Evolutionary conservation across 208 protist species (phyloP).

Genomic region (Trypanosomatidae sp.): DNA sequence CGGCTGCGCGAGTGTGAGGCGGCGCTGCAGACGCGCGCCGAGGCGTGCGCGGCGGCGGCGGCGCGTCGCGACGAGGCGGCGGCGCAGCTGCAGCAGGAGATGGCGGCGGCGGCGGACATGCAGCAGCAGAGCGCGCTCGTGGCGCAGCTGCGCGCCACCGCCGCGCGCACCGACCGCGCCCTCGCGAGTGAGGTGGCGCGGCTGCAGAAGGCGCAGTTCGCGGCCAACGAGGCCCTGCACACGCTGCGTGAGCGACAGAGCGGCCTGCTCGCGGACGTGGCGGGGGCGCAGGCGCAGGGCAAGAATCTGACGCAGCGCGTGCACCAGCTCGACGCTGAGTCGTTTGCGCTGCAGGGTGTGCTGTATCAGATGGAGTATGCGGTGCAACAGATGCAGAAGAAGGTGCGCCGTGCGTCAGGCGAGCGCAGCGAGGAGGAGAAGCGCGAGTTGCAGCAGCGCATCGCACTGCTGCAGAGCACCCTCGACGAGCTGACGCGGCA

Average conservation of each 20-base stretch:
- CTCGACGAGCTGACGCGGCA: slow-evolving; percentile 74
- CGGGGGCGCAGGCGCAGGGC: slow-evolving; percentile 61
- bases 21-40: slow-evolving; percentile 15
- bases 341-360: slow-evolving; percentile 86
- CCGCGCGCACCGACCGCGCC: slow-evolving; percentile 25
- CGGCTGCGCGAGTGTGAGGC: slow-evolving; percentile 13
- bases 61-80: slow-evolving; percentile 8
- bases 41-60: slow-evolving; percentile 15
- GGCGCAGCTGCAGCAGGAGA: slow-evolving; percentile 21
- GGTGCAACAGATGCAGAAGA: slow-evolving; percentile 92
- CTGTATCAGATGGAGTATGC: slow-evolving; percentile 92
- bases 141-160: slow-evolving; percentile 30
- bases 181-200: slow-evolving; percentile 63
- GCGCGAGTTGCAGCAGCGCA: slow-evolving; percentile 69
- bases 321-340: slow-evolving; percentile 65
- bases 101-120: slow-evolving; percentile 30
- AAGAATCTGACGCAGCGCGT: slow-evolving; percentile 83
- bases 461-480: slow-evolving; percentile 65
- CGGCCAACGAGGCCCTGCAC: slow-evolving; percentile 68
- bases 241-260: slow-evolving; percentile 43
- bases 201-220: slow-evolving; percentile 75
- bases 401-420: slow-evolving; percentile 79
- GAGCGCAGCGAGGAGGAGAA: slow-evolving; percentile 89
- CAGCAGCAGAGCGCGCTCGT: slow-evolving; percentile 49
- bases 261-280: slow-evolving; percentile 66